Evolutionary conservation across 768 basidiomycete species (phyloP), one percentile per base, ranked within the genome.

Genomic region (Cyclocybe cylindracea): DNA sequence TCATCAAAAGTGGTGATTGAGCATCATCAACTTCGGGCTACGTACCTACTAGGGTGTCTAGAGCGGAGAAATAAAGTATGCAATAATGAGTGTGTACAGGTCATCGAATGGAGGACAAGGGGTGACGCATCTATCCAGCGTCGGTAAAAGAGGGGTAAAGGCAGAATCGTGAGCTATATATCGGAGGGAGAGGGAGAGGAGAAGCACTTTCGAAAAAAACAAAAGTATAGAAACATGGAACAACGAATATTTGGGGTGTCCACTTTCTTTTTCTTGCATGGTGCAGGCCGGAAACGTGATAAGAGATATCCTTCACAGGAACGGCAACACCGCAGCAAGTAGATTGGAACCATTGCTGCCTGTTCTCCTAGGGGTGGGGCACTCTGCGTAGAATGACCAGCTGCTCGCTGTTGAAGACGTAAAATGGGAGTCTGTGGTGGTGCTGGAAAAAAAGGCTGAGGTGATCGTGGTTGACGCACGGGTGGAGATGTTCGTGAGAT

Each of bases 311-410:
- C 47, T 66, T 66, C n/a, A 64, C 60, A 32, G 73, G 74, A 19
- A 73, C 72, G 31, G 69, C 57, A 47, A 70, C 64, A 41, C 68
- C 39, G 61, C 58, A 16, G 74, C 46, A 69, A 69, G 61, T 75
- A 73, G 72, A 58, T 59, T 78, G n/a, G 76, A 48, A 75, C 72
- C 77, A 78, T 78, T 13, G 53, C 57, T 56, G 60, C 56, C 54
- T 58, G 39, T 31, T 50, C 50, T 51, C 39, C 38, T 60, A 44
- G 39, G 48, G 50, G 34, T 33, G 31, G 33, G 44, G 36, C 34
- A 19, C 13, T 40, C 49, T 48, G 31, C 24, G 35, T 35, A 48
- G 44, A 10, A 54, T 32, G 50, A 55, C 56, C 51, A 55, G 47
- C 53, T 61, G 55, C 54, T 57, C 45, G 52, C 40, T 55, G 57